Conservation (phyloP, 2,329 filamentous ascomycete species). For the Nothopassalora personata region DNA sequence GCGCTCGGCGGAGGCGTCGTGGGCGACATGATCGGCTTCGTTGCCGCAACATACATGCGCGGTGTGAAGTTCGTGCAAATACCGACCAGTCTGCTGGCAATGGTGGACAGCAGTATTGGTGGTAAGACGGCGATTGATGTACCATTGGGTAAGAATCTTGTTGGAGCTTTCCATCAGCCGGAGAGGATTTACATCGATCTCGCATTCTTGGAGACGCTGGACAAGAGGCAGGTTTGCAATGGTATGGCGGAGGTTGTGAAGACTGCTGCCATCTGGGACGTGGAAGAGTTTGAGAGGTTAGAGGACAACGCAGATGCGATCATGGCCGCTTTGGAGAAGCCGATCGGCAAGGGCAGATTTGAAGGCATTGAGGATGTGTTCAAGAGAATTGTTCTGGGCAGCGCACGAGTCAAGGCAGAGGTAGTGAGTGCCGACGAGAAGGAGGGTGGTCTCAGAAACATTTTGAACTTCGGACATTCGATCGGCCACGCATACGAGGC, state of each 20-base stretch:
- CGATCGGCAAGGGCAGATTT: constrained; percentile 56
- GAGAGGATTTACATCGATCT: constrained; percentile 91
- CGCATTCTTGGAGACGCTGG: constrained; percentile 82
- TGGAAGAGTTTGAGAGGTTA: constrained; percentile 75
- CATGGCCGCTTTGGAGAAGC: constrained; percentile 62
- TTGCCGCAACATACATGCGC: constrained; percentile 97
- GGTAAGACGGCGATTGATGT: constrained; percentile 98
- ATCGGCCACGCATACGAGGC: constrained; percentile 97
- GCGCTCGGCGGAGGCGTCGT: constrained; percentile 94
- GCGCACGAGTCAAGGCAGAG: constrained; percentile 86
- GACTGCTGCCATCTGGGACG: constrained; percentile 94
- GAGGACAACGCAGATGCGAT: constrained; percentile 77
- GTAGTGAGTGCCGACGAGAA: constrained; percentile 93
- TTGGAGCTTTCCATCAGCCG: constrained; percentile 96
- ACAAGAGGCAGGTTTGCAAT: constrained; percentile 90
- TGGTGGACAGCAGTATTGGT: constrained; percentile 98
- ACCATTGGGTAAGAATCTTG: constrained; percentile 89
- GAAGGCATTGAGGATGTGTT: constrained; percentile 55
- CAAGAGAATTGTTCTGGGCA: constrained; percentile 70
- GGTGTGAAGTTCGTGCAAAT: constrained; percentile 95
- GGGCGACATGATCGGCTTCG: constrained; percentile 95
- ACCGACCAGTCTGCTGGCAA: constrained; percentile 86
- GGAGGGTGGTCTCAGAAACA: constrained; percentile 86
- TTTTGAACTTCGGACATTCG: constrained; percentile 96
- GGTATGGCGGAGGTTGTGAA: constrained; percentile 87